Conservation (phyloP, 805 yeast genomes). For the Lipomyces spencermartinsiae region DNA sequence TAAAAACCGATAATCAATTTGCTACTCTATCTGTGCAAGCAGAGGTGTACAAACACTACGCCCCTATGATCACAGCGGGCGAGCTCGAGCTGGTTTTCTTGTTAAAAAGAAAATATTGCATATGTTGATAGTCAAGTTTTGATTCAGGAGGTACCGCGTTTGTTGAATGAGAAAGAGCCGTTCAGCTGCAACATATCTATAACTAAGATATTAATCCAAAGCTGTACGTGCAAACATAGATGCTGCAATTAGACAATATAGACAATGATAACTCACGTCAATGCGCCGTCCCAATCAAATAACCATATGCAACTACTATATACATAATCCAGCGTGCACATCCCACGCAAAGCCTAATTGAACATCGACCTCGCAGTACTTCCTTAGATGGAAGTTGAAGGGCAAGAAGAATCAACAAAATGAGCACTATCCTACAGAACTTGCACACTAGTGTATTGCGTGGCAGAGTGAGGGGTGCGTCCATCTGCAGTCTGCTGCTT, state of each 20-base stretch:
- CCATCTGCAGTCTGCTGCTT: conserved; percentile 6
- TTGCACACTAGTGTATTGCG: neutral
- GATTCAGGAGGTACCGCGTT: too few species aligned
- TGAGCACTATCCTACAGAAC: neutral
- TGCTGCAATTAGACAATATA: neutral
- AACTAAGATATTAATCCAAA: neutral
- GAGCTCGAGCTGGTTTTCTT: too few species aligned
- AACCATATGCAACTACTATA: neutral
- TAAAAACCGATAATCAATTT: too few species aligned
- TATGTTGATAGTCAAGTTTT: too few species aligned
- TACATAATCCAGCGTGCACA: neutral
- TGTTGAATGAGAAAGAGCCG: too few species aligned
- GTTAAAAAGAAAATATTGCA: too few species aligned
- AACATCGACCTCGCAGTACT: neutral
- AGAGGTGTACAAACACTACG: too few species aligned
- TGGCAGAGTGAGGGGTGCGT: neutral
- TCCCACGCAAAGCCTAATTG: neutral
- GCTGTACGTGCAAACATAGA: too few species aligned
- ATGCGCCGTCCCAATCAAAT: neutral
- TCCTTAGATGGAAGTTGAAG: neutral
- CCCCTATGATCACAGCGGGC: too few species aligned
- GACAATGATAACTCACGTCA: neutral
- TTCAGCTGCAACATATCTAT: neutral
- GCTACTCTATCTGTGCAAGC: too few species aligned
- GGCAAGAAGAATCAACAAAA: neutral